Base-by-base conservation (phyloP, 495 filamentous ascomycete species). In the Xylaria venustula region DNA sequence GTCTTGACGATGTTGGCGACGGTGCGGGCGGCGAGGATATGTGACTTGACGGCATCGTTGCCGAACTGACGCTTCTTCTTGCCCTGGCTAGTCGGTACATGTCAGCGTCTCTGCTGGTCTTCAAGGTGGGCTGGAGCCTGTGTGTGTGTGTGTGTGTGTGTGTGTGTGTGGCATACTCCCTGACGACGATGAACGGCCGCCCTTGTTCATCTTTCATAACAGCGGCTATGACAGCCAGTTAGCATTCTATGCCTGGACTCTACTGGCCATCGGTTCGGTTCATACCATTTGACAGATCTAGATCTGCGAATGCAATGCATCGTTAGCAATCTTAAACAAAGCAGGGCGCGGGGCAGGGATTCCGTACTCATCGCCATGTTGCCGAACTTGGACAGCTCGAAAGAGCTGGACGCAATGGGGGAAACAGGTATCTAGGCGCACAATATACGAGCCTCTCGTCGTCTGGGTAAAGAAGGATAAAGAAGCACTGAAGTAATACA, bases 11-110 rank as follows among this genome's bases (percentile, higher is more conserved):
- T 96, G 77, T 90, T 95, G 61, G 95, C 89, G 62, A 98, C 92
- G 37, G 94, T 99, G 68, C 92, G 86, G 34, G 94, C 94, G 19
- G 94, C 94, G 60, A 98, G 86, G 72, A 99, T 98, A 78, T 99
- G 94, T 58, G 90, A 90, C 77, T 98, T 99, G 66, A 99, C 90
- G 55, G 94, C 94, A 68, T 99, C 94, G 67, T 87, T 97, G 61
- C 94, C 94, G 76, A 92, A 93, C 67, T 92, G 88, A 78, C 94
- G 87, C 85, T 93, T 96, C 87, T 97, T 99, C 79, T 89, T 97
- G 74, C 93, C 92, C 76, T 99, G 94, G 75, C 93, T 97, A 68
- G 67, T 70, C 28, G 36, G 50, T 60, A 34, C 49, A 19, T 40
- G 60, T 64, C 61, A 62, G 60, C 26, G 37, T 40, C 17, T 1